These are phyloP conservation scores for Paecilomyces sp. DNA, from an alignment of 2,329 filamentous ascomycete species.

Conservation along the genomic window DNA sequence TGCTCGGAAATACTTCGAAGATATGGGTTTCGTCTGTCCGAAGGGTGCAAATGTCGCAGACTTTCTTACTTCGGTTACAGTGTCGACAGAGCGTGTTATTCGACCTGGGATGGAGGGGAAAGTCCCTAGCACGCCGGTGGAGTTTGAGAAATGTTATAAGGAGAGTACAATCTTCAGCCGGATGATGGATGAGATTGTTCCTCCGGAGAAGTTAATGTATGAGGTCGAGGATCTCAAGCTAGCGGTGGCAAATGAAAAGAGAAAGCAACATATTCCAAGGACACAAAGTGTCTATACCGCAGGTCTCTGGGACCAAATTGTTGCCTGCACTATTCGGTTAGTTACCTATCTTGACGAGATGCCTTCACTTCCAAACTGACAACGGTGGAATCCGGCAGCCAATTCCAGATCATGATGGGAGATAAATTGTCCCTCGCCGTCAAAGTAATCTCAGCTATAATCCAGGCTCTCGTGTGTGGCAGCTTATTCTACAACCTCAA, in stretches of 20 bases:
- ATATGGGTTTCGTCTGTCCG: constrained; percentile 54
- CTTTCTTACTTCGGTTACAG: constrained; percentile 58
- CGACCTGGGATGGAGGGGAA: constrained; percentile 20
- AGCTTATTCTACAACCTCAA: constrained; percentile 48
- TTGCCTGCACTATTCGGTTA: constrained; percentile 37
- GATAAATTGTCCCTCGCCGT: constrained; percentile 43
- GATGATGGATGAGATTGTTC: constrained; percentile 44
- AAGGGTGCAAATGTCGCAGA: constrained; percentile 58
- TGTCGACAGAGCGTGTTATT: constrained; percentile 42
- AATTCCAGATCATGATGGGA: constrained; percentile 46
- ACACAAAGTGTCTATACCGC: constrained; percentile 23
- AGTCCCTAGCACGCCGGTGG: constrained; percentile 26
- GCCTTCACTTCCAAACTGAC: background rate
- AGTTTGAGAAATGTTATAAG: constrained; percentile 45
- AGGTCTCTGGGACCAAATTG: constrained; percentile 32
- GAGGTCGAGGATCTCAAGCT: constrained; percentile 22
- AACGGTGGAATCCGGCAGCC: constrained; percentile 27
- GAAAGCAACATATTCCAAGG: constrained; percentile 23
- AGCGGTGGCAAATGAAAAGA: constrained; percentile 23
- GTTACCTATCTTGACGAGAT: background rate
- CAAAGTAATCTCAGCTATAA: constrained; percentile 35
- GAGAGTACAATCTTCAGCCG: constrained; percentile 41
- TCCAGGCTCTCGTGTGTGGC: constrained; percentile 35
- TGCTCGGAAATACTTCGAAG: constrained; percentile 57
- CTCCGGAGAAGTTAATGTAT: constrained; percentile 19